These are phyloP conservation scores for Hydrangea macrophylla DNA, from an alignment of 148 eudicot genomes.

Conservation along the genomic window DNA sequence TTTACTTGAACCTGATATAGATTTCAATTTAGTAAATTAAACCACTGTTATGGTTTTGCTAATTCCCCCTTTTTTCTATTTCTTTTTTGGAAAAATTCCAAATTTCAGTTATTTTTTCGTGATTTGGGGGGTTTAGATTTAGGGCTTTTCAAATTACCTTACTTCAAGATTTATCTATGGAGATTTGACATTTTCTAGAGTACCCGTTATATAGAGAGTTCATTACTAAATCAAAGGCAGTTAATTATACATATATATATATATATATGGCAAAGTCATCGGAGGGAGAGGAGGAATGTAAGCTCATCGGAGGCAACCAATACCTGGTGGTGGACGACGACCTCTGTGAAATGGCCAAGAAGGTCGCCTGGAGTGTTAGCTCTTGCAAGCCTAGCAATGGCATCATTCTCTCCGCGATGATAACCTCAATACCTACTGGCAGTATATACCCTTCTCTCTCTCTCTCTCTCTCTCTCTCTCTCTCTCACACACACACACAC, in stretches of 20 bases:
- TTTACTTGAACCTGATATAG: too few relatives aligned
- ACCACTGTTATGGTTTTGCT: too few relatives aligned
- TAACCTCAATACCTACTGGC: constrained; percentile 85
- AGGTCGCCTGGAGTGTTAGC: constrained; percentile 96
- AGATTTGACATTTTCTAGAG: too few relatives aligned
- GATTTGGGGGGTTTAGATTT: too few relatives aligned
- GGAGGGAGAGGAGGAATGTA: constrained; percentile 87
- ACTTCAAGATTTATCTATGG: too few relatives aligned
- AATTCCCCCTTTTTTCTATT: too few relatives aligned
- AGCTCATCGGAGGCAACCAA: constrained; percentile 65
- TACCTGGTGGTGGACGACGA: constrained; percentile 69
- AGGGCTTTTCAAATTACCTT: too few relatives aligned
- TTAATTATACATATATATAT: too few relatives aligned
- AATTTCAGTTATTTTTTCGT: too few relatives aligned
- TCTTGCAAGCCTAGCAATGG: constrained; percentile 96
- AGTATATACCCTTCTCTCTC: constrained; percentile 37
- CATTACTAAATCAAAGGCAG: neutral
- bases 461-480: neutral
- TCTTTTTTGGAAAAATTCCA: too few relatives aligned
- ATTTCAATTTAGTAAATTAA: too few relatives aligned
- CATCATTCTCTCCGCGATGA: constrained; percentile 76
- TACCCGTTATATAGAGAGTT: neutral
- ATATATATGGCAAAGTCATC: constrained; percentile 60
- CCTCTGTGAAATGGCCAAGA: constrained; percentile 84
- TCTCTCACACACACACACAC: neutral